Base-by-base conservation (phyloP, 1,284 basidiomycete species). In the Inonotus hispidus region DNA sequence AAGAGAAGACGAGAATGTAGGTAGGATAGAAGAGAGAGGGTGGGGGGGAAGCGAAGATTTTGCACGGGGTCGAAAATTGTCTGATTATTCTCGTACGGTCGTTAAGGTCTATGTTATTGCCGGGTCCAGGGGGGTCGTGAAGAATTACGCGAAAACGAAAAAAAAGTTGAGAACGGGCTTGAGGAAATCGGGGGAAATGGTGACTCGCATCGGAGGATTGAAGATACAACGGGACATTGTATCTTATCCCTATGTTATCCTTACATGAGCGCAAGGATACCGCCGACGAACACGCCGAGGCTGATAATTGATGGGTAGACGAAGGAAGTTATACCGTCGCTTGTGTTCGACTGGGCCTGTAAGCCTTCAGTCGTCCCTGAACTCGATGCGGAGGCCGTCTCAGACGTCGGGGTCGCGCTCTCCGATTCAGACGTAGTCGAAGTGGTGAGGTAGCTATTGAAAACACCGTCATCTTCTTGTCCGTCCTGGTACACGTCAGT, bases 401-500 rank as follows among this genome's bases (percentile, higher is more conserved):
- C 25, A 2, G 25, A 13, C 16, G 45, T 23, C 6, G 14, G 7
- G 19, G 27, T 37, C 11, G 41, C 27, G 21, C n/a, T 37, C 7
- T 10, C 27, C 13, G 47, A 41, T 35, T 50, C 16, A 14, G 58
- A 53, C 2, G 59, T 14, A 25, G 52, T 21, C 39, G 53, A 19
- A 37, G 58, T 45, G 14, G 29, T 3, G 29, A 60, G 45, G 27
- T 47, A 32, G 27, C 59, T 60, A 3, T 55, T 55, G 50, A 60
- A 60, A 10, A 32, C 43, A 2, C 14, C 53, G 25, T 53, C 45
- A 21, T 29, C 43, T 14, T 60, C 59, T 7, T 55, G 27, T 8
- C 56, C 61, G 21, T 57, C 54, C 38, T 61, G 60, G 25, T 57
- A 61, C 13, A 38, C 29, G 14, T 32, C 27, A 10, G 37, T n/a